Evolutionary conservation across 2,329 filamentous ascomycete genomes (phyloP).

Genomic region (Ploettnerulaceae sp.): DNA sequence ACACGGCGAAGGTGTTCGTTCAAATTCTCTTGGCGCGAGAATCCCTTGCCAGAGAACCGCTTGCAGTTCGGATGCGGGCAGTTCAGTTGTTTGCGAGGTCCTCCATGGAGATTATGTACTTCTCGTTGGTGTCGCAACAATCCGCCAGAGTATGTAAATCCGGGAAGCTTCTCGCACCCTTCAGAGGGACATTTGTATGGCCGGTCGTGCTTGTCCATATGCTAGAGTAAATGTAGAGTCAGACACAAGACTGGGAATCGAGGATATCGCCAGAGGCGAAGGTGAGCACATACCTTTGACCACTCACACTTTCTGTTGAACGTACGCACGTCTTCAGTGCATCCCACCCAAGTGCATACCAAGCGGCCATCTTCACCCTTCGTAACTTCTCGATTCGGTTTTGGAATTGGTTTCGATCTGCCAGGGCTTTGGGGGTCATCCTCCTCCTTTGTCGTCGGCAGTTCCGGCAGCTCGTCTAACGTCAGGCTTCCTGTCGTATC

Average conservation of each 20-base stretch:
- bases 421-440: slow-evolving; percentile 30
- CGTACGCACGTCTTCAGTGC: slow-evolving; percentile 55
- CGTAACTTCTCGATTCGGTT: slow-evolving; percentile 51
- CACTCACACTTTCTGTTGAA: slow-evolving; percentile 89
- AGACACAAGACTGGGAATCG: slow-evolving; percentile 4
- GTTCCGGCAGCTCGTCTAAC: slow-evolving; percentile 28
- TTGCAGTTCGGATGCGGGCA: slow-evolving; percentile 88
- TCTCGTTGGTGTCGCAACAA: slow-evolving; percentile 87
- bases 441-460: slow-evolving; percentile 30
- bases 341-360: slow-evolving; percentile 67
- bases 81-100: slow-evolving; percentile 79
- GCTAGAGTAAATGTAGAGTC: slow-evolving; percentile 42
- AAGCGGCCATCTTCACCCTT: slow-evolving; percentile 72
- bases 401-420: slow-evolving; percentile 47
- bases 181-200: slow-evolving; percentile 80
- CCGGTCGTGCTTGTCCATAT: slow-evolving; percentile 97
- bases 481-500: slow-evolving; percentile 20
- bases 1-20: slow-evolving; percentile 89
- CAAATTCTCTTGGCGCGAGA: slow-evolving; percentile 89
- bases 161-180: slow-evolving; percentile 86
- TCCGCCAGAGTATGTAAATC: slow-evolving; percentile 92
- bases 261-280: background rate
- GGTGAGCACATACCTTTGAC: slow-evolving; percentile 62
- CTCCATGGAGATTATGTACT: slow-evolving; percentile 70
- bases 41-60: slow-evolving; percentile 80